Conservation (phyloP, 768 basidiomycete species). For the Amanita exitialis region DNA sequence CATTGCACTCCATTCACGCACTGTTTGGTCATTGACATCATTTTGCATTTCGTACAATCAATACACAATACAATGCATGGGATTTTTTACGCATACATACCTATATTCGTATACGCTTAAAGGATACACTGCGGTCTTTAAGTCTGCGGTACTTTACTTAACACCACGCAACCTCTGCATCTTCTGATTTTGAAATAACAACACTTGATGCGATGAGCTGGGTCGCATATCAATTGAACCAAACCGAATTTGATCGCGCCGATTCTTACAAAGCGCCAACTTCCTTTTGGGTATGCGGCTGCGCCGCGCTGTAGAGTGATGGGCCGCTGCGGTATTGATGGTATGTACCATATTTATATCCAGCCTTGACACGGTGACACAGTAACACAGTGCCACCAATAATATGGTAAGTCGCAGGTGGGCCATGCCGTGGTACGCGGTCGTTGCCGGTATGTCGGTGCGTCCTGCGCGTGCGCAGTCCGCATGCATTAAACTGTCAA, state of each 20-base stretch:
- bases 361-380: no score
- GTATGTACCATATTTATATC: no score
- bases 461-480: no score
- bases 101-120: neutral
- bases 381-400: no score
- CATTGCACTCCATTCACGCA: neutral
- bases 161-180: neutral
- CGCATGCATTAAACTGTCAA: no score
- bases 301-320: neutral
- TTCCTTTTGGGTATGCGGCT: neutral
- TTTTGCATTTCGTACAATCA: conserved; percentile 1
- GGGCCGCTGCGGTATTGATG: no score
- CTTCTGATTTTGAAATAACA: neutral
- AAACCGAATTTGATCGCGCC: neutral
- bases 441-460: no score
- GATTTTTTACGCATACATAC: neutral
- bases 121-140: neutral
- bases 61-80: conserved; percentile 3
- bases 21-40: neutral
- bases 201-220: neutral
- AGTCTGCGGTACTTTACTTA: neutral
- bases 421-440: no score
- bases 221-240: neutral
- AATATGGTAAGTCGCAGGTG: no score
- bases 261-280: neutral